phyloP scores from a whole-genome alignment of 2,329 filamentous ascomycete genomes.

The Claviceps sp. region DNA sequence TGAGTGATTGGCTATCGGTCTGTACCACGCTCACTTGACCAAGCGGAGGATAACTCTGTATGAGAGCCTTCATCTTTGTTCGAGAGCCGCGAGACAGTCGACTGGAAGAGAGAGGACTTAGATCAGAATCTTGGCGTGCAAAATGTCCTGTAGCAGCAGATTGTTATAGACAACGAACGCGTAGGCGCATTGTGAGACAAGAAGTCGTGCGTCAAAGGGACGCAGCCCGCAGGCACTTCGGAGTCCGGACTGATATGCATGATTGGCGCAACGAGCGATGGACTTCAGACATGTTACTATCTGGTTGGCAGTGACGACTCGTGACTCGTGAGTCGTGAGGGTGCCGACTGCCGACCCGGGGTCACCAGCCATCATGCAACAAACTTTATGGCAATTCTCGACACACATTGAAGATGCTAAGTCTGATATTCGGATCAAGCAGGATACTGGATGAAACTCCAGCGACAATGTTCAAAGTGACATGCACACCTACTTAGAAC shows the following conservation, averaged over 20 bases:
- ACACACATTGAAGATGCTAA: too few species aligned
- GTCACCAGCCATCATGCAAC: too few species aligned
- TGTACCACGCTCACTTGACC: slow-evolving; percentile 57
- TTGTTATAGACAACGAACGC: neutral
- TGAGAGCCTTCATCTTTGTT: slow-evolving; percentile 20
- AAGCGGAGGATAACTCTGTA: slow-evolving; percentile 54
- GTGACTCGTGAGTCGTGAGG: too few species aligned
- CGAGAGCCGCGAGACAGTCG: neutral
- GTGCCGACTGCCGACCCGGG: too few species aligned
- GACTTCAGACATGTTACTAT: too few species aligned
- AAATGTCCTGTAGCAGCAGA: neutral
- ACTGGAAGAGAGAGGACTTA: neutral
- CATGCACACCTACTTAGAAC: neutral
- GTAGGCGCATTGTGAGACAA: neutral
- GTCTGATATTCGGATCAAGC: too few species aligned
- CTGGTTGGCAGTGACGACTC: too few species aligned
- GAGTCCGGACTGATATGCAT: neutral
- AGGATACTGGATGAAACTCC: neutral
- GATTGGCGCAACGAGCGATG: neutral
- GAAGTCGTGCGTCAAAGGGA: neutral
- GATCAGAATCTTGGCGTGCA: neutral
- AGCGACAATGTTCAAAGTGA: too few species aligned
- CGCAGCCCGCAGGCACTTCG: neutral
- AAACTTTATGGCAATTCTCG: too few species aligned
- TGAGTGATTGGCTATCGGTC: slow-evolving; percentile 40